Conservation (phyloP, 805 yeast species). For the Jamesozyma piceae region DNA sequence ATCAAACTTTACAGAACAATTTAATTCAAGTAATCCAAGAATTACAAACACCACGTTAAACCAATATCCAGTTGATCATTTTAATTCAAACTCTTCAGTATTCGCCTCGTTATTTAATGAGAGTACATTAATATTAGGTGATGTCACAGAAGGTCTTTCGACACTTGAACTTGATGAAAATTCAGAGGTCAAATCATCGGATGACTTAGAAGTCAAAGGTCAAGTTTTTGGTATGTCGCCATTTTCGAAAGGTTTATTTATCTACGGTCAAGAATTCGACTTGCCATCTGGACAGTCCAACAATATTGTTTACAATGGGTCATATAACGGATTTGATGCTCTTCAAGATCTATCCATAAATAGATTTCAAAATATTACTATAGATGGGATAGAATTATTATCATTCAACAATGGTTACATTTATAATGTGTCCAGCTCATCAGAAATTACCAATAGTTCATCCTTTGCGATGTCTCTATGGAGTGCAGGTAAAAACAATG, state of each 20-base stretch:
- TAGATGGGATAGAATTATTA: conserved; percentile 14
- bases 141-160: conserved; percentile 33
- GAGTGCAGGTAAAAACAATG: conserved; percentile 20
- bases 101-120: conserved; percentile 29
- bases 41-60: conserved; percentile 45
- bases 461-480: conserved; percentile 18
- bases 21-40: conserved; percentile 22
- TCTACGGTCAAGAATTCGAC: conserved; percentile 16
- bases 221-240: conserved; percentile 11
- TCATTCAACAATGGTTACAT: conserved; percentile 20
- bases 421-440: conserved; percentile 24
- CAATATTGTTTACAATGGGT: conserved; percentile 18
- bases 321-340: conserved; percentile 11
- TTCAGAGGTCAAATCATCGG: conserved; percentile 10
- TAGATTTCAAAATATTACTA: conserved; percentile 15
- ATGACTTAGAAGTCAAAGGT: conserved; percentile 11
- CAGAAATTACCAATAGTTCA: conserved; percentile 16
- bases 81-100: conserved; percentile 18
- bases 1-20: conserved; percentile 45
- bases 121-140: conserved; percentile 46
- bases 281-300: conserved; percentile 9
- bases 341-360: conserved; percentile 2
- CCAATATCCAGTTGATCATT: conserved; percentile 29
- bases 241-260: conserved; percentile 32
- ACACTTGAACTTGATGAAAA: conserved; percentile 23